Evolutionary conservation across 805 yeast species (phyloP), one percentile per base, ranked within the genome.

Genomic region (Kregervanrija delftensis): DNA sequence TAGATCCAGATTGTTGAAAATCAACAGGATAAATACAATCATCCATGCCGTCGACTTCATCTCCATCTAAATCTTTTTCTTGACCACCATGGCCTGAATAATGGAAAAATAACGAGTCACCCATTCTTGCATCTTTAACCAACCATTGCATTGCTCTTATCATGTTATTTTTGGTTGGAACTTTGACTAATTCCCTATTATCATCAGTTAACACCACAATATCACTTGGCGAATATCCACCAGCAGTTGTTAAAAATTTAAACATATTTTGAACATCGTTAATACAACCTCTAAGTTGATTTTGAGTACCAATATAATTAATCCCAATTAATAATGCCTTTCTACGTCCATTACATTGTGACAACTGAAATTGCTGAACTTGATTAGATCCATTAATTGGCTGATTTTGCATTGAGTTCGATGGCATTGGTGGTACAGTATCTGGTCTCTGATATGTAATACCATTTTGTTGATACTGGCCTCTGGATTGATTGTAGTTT

Each of bases 41-140:
- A 46, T 64, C 69, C 44, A 41, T 53, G n/a, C 68, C 69, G 46
- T 60, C 64, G 2, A 49, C 56, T 43, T 65, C 69, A 43, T 64
- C 67, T 22, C 68, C 68, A 45, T 65, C 68, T 31, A 66, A 57
- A 60, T 86, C 95, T 39, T 68, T 64, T 4, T 79, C 76, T 56
- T 80, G 84, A 2, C 93, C 88, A 30, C 96, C 96, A 58, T 87
- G 96, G 8, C 96, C 93, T 0, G 93, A 83, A 59, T 82, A 86
- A 60, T 87, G 95, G 72, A 87, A 78, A 54, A 87, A 81, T 41
- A 86, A 63, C 8, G 88, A 76, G 64, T 86, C 95, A 53, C 86
- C 85, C 12, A 93, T 82, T 52, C 66, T 69, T 0, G 95, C 93
- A 49, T 72, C 83, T 15, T 67, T 68, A 15, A 83, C 90, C 16